Evolutionary conservation across 1,139 yeast genomes (phyloP).

Genomic region (Ogataea hybrid): DNA sequence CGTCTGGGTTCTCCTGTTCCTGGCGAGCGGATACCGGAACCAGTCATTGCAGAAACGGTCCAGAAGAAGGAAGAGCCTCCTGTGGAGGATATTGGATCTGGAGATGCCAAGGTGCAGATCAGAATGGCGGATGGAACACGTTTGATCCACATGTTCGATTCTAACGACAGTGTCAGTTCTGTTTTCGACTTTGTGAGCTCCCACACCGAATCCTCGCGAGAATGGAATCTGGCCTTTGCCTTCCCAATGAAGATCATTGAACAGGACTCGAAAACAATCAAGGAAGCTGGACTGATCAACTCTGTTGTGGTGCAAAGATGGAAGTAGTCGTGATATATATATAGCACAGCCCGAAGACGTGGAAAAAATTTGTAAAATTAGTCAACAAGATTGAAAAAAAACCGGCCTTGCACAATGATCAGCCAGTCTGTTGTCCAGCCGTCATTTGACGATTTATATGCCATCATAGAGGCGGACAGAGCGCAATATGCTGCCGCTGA

Average conservation of each 20-base stretch:
- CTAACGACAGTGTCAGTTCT: constrained; percentile 62
- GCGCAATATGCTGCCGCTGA: constrained; percentile 21
- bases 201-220: constrained; percentile 42
- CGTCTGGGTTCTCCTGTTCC: constrained; percentile 90
- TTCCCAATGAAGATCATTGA: constrained; percentile 81
- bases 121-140: constrained; percentile 83
- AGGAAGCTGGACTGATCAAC: constrained; percentile 74
- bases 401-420: constrained; percentile 1
- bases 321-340: constrained; percentile 30
- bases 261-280: constrained; percentile 56
- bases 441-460: constrained; percentile 46
- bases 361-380: constrained; percentile 5
- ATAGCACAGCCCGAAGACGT: constrained; percentile 7
- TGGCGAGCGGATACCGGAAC: constrained; percentile 34
- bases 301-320: constrained; percentile 92
- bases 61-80: constrained; percentile 33
- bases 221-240: constrained; percentile 71
- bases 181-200: constrained; percentile 67
- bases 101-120: constrained; percentile 78
- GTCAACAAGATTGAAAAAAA: constrained; percentile 1
- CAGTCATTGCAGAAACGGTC: background rate
- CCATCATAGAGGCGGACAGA: constrained; percentile 42
- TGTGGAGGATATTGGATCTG: constrained; percentile 38
- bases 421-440: constrained; percentile 51
- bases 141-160: constrained; percentile 60